phyloP scores from a whole-genome alignment of 2,329 filamentous ascomycete genomes.

The Colletotrichum spinosum region DNA sequence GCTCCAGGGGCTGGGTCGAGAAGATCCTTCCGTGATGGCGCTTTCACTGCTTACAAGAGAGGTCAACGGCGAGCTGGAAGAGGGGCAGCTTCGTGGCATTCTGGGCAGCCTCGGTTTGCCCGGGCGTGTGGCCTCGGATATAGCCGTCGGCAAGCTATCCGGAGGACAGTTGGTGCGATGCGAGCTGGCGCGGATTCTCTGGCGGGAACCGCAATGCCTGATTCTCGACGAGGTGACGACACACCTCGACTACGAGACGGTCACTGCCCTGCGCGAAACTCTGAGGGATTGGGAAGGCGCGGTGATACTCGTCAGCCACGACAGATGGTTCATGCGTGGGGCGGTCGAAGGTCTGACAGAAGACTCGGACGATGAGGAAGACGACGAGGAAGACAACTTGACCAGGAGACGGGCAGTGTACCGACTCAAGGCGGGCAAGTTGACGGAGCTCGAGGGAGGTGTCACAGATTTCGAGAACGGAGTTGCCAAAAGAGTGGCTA shows the following conservation, averaged over 20 bases:
- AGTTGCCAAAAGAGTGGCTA: constrained; percentile 69
- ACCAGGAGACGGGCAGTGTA: constrained; percentile 67
- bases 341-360: constrained; percentile 73
- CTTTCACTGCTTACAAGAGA: constrained; percentile 71
- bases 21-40: constrained; percentile 69
- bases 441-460: constrained; percentile 67
- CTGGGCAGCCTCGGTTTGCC: constrained; percentile 77
- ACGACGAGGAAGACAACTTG: constrained; percentile 56
- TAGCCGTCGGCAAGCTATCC: constrained; percentile 78
- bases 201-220: constrained; percentile 76
- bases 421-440: constrained; percentile 67
- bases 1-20: constrained; percentile 64
- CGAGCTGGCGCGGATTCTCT: constrained; percentile 76
- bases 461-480: constrained; percentile 74
- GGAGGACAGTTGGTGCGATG: constrained; percentile 80
- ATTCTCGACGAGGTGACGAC: constrained; percentile 87
- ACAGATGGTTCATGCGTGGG: constrained; percentile 82
- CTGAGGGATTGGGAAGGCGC: constrained; percentile 78
- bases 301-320: constrained; percentile 82
- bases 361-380: constrained; percentile 50
- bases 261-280: constrained; percentile 76
- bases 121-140: constrained; percentile 77
- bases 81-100: constrained; percentile 75
- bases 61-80: constrained; percentile 63
- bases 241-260: constrained; percentile 86